phyloP scores from a whole-genome alignment of 2,329 filamentous ascomycete genomes.

The Claviceps sp. region DNA sequence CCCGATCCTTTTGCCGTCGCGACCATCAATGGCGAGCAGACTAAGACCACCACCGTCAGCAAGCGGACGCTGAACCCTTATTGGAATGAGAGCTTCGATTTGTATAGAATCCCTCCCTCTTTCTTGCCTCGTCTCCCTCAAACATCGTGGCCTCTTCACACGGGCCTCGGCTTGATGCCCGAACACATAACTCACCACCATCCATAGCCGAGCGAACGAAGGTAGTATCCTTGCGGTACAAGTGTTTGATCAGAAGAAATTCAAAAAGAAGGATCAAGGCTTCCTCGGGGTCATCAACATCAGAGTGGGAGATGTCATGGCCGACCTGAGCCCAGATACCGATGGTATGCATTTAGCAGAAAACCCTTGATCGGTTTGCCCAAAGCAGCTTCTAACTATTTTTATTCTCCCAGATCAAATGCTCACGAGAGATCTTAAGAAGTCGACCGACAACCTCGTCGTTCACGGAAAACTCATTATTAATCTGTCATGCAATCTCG shows the following conservation, averaged over 20 bases:
- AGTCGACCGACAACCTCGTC: slow-evolving; percentile 94
- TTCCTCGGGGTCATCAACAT: slow-evolving; percentile 98
- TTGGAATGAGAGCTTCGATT: slow-evolving; percentile 98
- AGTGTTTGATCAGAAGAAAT: slow-evolving; percentile 99
- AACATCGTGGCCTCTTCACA: background rate
- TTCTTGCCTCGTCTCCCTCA: background rate
- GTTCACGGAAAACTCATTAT: slow-evolving; percentile 97
- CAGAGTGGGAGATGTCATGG: slow-evolving; percentile 80
- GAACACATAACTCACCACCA: background rate
- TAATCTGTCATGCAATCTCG: slow-evolving; percentile 85
- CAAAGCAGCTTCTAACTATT: slow-evolving; percentile 14
- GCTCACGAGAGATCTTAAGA: slow-evolving; percentile 93
- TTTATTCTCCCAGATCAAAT: slow-evolving; percentile 67
- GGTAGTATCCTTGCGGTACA: slow-evolving; percentile 95
- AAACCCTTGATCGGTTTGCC: background rate
- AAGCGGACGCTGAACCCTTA: slow-evolving; percentile 99
- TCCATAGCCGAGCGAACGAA: slow-evolving; percentile 67
- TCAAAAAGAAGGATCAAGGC: slow-evolving; percentile 99
- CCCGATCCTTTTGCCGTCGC: slow-evolving; percentile 96
- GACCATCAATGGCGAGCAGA: slow-evolving; percentile 95
- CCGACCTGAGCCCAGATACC: slow-evolving; percentile 70
- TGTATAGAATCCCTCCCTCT: slow-evolving; percentile 45
- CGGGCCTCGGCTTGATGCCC: background rate
- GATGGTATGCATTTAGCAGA: slow-evolving; percentile 54
- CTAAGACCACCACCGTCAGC: slow-evolving; percentile 91